A percentile compares a stretch with the other conserved stretches of the same genome.
These are phyloP conservation scores for Apophysomyces trapeziformis DNA, from an alignment of 371 early-diverging fungal species.

Conservation along the genomic window DNA sequence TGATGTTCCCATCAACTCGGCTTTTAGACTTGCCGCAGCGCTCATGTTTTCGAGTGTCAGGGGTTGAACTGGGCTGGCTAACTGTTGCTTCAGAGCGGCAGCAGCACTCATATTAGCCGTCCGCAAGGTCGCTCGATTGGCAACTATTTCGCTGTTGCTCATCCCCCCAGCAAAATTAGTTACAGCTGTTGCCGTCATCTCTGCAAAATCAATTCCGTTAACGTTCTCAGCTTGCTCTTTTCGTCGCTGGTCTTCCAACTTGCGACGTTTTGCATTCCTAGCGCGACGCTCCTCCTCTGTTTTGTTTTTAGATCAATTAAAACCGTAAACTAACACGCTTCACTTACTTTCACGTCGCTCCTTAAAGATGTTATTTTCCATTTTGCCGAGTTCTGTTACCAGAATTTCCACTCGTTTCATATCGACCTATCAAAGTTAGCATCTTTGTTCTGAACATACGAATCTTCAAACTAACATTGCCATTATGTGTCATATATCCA, in stretches of 20 bases:
- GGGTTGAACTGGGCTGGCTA: slow-evolving; percentile 18
- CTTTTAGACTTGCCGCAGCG: background rate
- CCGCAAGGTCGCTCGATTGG: slow-evolving; percentile 42
- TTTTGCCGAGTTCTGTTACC: slow-evolving; percentile 79
- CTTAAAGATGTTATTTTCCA: slow-evolving; percentile 87
- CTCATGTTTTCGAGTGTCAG: background rate
- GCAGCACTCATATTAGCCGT: slow-evolving; percentile 59
- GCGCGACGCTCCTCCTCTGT: slow-evolving; percentile 47
- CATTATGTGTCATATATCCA: slow-evolving; percentile 88
- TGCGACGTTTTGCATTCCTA: slow-evolving; percentile 45
- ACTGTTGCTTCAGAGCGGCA: slow-evolving; percentile 44
- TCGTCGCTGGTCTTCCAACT: slow-evolving; percentile 47
- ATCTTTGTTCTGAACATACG: background rate
- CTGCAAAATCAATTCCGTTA: slow-evolving; percentile 37
- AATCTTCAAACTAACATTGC: slow-evolving; percentile 52
- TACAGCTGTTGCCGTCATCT: slow-evolving; percentile 47
- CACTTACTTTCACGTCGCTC: slow-evolving; percentile 73
- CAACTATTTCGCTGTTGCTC: slow-evolving; percentile 45
- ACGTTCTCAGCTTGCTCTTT: slow-evolving; percentile 37
- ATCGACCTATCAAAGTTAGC: slow-evolving; percentile 55
- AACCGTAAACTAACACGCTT: background rate
- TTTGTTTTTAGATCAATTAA: no score
- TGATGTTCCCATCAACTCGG: slow-evolving; percentile 13
- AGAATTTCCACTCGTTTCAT: slow-evolving; percentile 77
- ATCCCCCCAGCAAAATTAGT: slow-evolving; percentile 36